These are phyloP conservation scores for Kwoniella mangroviensis DNA, from an alignment of 768 basidiomycete genomes.

Conservation along the genomic window DNA sequence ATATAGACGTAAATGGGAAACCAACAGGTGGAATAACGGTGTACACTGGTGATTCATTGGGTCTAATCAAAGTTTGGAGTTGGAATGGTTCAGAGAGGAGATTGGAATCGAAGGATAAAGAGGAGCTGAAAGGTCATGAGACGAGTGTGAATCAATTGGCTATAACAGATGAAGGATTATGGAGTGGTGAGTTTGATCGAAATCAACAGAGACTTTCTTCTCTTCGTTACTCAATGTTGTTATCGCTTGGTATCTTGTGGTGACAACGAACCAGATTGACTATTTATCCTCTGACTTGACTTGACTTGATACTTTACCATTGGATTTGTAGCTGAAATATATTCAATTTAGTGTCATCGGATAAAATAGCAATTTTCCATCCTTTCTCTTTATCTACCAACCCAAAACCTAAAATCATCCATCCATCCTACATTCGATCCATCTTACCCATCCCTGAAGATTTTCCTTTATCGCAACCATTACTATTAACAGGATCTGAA, in stretches of 20 bases:
- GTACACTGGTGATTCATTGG: slow-evolving; percentile 91
- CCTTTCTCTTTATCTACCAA: slow-evolving; percentile 42
- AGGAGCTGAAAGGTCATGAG: slow-evolving; percentile 72
- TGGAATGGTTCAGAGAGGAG: slow-evolving; percentile 64
- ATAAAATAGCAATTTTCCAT: slow-evolving; percentile 76
- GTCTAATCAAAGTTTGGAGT: slow-evolving; percentile 80
- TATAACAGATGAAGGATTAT: slow-evolving; percentile 73
- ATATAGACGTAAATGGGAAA: slow-evolving; percentile 54
- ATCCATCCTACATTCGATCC: slow-evolving; percentile 72
- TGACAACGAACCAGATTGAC: no score
- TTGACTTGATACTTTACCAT: neutral
- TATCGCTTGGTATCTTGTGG: no score
- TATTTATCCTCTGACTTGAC: no score
- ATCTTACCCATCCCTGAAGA: slow-evolving; percentile 67
- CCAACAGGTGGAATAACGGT: slow-evolving; percentile 58
- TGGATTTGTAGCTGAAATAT: neutral
- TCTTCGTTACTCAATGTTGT: no score
- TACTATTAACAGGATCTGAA: slow-evolving; percentile 73
- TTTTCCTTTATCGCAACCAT: slow-evolving; percentile 63
- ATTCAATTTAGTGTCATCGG: slow-evolving; percentile 73
- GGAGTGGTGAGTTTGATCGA: slow-evolving; percentile 71
- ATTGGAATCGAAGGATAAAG: slow-evolving; percentile 10
- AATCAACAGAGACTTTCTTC: no score
- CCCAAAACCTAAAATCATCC: slow-evolving; percentile 53
- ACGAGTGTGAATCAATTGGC: slow-evolving; percentile 79